Percentiles rank a stretch among this genome's conserved stretches.
Conservation (phyloP, 1,284 basidiomycete genomes). For the Serendipita sp. region DNA sequence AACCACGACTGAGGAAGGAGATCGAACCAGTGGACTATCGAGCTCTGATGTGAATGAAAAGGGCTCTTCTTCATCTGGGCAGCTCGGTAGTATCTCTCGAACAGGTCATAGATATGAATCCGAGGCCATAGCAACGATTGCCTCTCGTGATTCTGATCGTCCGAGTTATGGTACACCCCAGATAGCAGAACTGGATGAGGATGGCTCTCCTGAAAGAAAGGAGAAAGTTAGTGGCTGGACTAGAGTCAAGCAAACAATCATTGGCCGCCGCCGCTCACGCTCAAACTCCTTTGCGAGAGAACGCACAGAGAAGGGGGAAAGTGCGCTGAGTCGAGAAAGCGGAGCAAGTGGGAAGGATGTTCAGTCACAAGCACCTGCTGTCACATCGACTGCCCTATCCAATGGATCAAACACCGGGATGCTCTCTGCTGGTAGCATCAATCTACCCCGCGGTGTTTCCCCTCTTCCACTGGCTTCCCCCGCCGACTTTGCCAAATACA, state of each 20-base stretch:
- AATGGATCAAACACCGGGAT: constrained; percentile 38
- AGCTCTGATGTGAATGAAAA: background rate
- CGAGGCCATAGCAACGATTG: constrained; percentile 1
- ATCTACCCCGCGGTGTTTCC: constrained; percentile 39
- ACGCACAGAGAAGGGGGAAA: constrained; percentile 44
- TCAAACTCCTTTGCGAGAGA: constrained; percentile 52
- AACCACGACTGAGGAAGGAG: background rate
- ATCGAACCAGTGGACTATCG: background rate
- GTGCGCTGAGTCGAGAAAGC: constrained; percentile 56
- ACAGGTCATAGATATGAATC: background rate
- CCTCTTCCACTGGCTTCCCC: constrained; percentile 55
- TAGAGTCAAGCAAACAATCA: constrained; percentile 46
- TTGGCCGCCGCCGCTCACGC: constrained; percentile 49
- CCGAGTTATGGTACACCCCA: constrained; percentile 13
- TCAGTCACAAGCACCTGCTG: background rate
- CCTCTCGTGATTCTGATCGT: background rate
- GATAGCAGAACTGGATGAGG: constrained; percentile 41
- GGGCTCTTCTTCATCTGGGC: background rate
- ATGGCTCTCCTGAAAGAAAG: constrained; percentile 12
- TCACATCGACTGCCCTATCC: background rate
- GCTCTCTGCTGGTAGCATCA: constrained; percentile 34
- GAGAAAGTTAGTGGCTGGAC: constrained; percentile 46
- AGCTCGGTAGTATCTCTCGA: background rate
- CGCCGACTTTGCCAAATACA: constrained; percentile 44
- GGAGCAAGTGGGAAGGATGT: constrained; percentile 23